Evolutionary conservation across 202 grass and related monocot genomes (phyloP).

Genomic region (Setaria viridis): DNA sequence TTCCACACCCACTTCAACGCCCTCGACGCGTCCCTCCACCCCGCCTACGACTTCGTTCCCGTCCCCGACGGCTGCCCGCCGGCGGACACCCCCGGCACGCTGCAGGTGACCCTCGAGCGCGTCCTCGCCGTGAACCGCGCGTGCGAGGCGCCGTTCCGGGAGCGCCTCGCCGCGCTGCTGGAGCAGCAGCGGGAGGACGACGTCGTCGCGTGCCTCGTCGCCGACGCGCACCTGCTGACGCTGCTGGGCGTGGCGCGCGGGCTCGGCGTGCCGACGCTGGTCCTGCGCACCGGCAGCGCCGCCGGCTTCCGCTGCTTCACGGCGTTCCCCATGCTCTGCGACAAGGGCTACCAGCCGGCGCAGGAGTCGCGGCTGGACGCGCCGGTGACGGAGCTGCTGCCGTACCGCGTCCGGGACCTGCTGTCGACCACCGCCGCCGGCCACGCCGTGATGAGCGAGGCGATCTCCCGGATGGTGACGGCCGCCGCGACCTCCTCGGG

Average conservation of each 20-base stretch:
- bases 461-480: neutral
- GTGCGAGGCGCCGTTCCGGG: slow-evolving; percentile 49
- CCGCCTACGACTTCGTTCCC: neutral
- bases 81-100: neutral
- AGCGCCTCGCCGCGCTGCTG: slow-evolving; percentile 27
- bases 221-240: too few species aligned
- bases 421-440: too few species aligned
- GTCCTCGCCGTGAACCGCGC: slow-evolving; percentile 40
- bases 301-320: too few species aligned
- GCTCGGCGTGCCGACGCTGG: too few species aligned
- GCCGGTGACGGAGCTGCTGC: slow-evolving; percentile 32
- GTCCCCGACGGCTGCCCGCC: neutral
- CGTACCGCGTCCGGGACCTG: slow-evolving; percentile 38
- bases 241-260: too few species aligned
- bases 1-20: slow-evolving; percentile 15
- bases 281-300: too few species aligned
- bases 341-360: too few species aligned
- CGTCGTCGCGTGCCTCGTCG: neutral
- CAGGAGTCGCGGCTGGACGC: neutral
- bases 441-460: too few species aligned
- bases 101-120: neutral
- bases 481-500: slow-evolving; percentile 44
- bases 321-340: too few species aligned
- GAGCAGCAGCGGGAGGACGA: slow-evolving; percentile 2
- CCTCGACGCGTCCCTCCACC: neutral